Evolutionary conservation across 164 flowering plant genomes (phyloP).

Genomic region (Vitis riparia): DNA sequence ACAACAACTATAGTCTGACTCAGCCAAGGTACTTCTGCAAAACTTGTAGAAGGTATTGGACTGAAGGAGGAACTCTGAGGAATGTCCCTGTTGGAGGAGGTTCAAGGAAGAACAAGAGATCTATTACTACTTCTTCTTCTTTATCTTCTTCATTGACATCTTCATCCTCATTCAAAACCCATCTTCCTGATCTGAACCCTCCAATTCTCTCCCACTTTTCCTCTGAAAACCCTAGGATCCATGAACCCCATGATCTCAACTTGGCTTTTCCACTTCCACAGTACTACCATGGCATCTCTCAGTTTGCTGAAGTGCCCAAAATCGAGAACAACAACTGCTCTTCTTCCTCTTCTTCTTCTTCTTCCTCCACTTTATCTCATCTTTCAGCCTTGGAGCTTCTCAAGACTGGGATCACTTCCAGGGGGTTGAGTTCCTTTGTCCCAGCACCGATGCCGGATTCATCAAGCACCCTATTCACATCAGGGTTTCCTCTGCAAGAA

Average conservation of each 20-base stretch:
- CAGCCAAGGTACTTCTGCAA: conserved; percentile 47
- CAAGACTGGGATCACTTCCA: conserved; percentile 39
- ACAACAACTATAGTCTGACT: conserved; percentile 44
- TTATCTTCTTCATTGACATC: conserved; percentile 20
- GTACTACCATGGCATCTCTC: conserved; percentile 17
- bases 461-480: conserved; percentile 15
- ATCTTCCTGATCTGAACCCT: conserved; percentile 46
- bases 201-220: conserved; percentile 22
- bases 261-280: conserved; percentile 38
- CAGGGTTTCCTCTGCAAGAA: conserved; percentile 31
- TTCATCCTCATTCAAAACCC: conserved; percentile 26
- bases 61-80: conserved; percentile 39
- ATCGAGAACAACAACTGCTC: conserved; percentile 16
- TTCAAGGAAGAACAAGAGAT: conserved; percentile 39
- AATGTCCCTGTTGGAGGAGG: conserved; percentile 45
- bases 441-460: conserved; percentile 19
- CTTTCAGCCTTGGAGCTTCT: conserved; percentile 52
- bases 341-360: conserved; percentile 12
- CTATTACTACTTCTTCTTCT: not conserved
- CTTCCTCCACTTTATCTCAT: conserved; percentile 20
- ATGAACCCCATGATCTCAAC: conserved; percentile 62
- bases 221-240: conserved; percentile 49
- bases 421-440: conserved; percentile 24
- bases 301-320: conserved; percentile 32
- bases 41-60: conserved; percentile 42